Evolutionary conservation across 129 eudicot species (phyloP).

Genomic region (Pseudognaphalium luteoalbum): DNA sequence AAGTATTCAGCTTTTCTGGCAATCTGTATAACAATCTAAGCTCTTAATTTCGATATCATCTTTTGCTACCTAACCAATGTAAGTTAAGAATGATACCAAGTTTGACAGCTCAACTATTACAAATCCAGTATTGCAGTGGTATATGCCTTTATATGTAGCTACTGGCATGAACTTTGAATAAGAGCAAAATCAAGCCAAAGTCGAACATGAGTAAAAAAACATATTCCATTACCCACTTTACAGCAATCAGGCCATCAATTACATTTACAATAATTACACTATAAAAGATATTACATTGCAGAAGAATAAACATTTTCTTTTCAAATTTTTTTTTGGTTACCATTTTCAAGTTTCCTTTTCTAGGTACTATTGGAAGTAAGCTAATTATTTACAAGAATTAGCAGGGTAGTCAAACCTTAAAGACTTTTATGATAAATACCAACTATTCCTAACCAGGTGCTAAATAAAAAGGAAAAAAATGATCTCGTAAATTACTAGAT

Average conservation of each 20-base stretch:
- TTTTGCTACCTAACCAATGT: neutral
- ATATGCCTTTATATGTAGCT: neutral
- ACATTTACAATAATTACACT: neutral
- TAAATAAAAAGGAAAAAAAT: neutral
- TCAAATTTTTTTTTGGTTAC: neutral
- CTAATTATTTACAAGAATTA: constrained; percentile 23
- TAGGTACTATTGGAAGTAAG: neutral
- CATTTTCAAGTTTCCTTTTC: neutral
- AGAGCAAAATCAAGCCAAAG: neutral
- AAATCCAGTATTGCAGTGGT: neutral
- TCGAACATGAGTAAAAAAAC: neutral
- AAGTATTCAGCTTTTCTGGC: neutral
- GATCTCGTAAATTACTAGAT: neutral
- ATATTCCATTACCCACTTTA: neutral
- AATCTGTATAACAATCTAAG: too few species aligned
- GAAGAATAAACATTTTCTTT: neutral
- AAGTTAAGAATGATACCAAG: neutral
- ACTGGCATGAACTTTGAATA: neutral
- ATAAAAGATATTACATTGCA: neutral
- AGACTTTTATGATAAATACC: constrained; percentile 27
- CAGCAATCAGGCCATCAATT: neutral
- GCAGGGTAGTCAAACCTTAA: constrained; percentile 6
- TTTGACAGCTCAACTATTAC: neutral
- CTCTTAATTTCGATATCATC: neutral
- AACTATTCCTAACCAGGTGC: neutral